Evolutionary conservation across 345 rosid species (phyloP), one percentile per base, ranked within the genome.

Genomic region (Hypericum perforatum): DNA sequence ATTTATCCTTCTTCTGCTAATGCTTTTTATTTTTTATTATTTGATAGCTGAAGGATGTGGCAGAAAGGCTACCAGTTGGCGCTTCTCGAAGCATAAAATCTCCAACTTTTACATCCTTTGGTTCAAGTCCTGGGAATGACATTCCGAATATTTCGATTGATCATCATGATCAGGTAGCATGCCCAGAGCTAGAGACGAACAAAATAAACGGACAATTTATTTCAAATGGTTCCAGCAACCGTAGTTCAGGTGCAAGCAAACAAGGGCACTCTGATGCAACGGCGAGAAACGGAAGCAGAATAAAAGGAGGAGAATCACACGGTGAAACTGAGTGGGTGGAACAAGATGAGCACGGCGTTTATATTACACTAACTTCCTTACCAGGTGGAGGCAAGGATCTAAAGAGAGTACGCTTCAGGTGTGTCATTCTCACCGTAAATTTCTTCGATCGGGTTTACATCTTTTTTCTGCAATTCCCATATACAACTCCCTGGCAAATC

Each of bases 41-140:
- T n/a, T 69, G 49, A 56, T 66, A 78, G 79, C 62, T 78, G 63
- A 69, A 56, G 52, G 71, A 67, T 29, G 41, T 59, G 56, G 62
- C 62, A 39, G 75, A 65, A 59, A 62, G 58, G 52, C 62, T 60
- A 15, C 61, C 71, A 6, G 60, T 66, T 38, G 70, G 65, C 60
- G 53, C 61, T 38, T 52, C 64, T 3, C 59, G 53, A 45, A 60
- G 40, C 48, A 65, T 41, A 55, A 58, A 42, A 54, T 59, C 49
- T 36, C 64, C 60, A 5, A 53, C 60, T 22, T 54, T 38, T 49
- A 13, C 11, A 2, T 54, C 22, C 45, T 42, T 42, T 50, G 42
- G 16, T 39, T 40, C 51, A 38, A 54, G 59, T 37, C 54, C 55
- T 12, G 56, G 52, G 16, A 9, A 37, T 14, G 70, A 47, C 16